Conservation (phyloP, 2,329 filamentous ascomycete species). For the Lasiodiplodia citricola region DNA sequence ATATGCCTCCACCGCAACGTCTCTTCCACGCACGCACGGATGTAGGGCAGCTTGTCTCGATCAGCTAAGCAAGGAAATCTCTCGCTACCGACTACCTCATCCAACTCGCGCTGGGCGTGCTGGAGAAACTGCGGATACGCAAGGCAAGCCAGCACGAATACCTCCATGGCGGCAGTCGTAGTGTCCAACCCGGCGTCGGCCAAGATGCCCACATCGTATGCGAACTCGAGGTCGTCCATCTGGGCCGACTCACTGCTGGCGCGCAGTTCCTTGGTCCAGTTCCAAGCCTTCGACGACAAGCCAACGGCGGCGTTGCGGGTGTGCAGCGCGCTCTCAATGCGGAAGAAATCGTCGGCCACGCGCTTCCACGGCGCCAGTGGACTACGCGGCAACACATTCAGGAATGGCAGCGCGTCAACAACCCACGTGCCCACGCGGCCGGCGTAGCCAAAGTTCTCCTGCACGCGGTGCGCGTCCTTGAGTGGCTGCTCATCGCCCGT, state of each 20-base stretch:
- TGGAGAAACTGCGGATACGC: conserved; percentile 28
- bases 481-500: conserved; percentile 32
- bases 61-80: conserved; percentile 35
- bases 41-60: conserved; percentile 34
- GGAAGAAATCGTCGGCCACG: conserved; percentile 30
- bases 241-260: conserved; percentile 28
- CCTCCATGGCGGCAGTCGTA: conserved; percentile 28
- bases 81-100: conserved; percentile 31
- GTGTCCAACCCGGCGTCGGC: conserved; percentile 36
- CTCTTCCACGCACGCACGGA: conserved; percentile 39
- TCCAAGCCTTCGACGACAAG: conserved; percentile 31
- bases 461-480: conserved; percentile 27
- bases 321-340: conserved; percentile 30
- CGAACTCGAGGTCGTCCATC: conserved; percentile 30
- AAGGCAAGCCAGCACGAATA: conserved; percentile 32
- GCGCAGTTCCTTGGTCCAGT: conserved; percentile 32
- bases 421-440: conserved; percentile 44
- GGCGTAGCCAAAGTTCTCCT: conserved; percentile 31
- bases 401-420: conserved; percentile 50
- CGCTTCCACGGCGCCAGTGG: conserved; percentile 41
- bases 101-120: conserved; percentile 32
- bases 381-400: conserved; percentile 47
- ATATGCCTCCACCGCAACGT: conserved; percentile 40
- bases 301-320: conserved; percentile 31
- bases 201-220: conserved; percentile 32